Evolutionary conservation across 2,329 filamentous ascomycete genomes (phyloP).

Genomic region (Cadophora gregata): DNA sequence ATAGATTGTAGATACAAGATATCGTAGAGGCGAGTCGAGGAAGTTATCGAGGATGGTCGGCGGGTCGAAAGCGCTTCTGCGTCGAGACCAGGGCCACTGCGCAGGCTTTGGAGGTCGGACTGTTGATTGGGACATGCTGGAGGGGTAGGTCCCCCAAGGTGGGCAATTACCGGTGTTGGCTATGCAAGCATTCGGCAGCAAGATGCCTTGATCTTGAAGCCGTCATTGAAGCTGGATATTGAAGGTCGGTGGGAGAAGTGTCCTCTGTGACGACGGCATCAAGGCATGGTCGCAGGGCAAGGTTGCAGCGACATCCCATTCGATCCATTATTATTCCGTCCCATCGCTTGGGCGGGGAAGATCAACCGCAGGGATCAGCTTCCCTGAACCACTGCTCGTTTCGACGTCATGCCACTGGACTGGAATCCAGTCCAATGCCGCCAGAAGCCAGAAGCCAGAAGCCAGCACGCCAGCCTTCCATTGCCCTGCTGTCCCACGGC

Average conservation of each 20-base stretch:
- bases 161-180: not conserved
- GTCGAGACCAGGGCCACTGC: slow-evolving; percentile 42
- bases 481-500: slow-evolving; percentile 6
- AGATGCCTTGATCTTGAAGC: slow-evolving; percentile 7
- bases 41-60: slow-evolving; percentile 63
- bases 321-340: too few relatives aligned
- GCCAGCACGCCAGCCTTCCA: not conserved
- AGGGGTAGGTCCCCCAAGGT: not conserved
- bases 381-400: slow-evolving; percentile 4
- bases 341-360: slow-evolving; percentile 16
- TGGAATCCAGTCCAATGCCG: not conserved
- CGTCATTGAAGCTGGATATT: not conserved
- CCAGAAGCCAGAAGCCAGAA: too few relatives aligned
- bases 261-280: not conserved
- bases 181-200: not conserved
- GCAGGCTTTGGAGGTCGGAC: slow-evolving; percentile 1
- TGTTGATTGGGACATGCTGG: slow-evolving; percentile 14
- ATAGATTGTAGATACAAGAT: slow-evolving; percentile 67
- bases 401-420: not conserved
- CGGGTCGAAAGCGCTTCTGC: slow-evolving; percentile 40
- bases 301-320: not conserved
- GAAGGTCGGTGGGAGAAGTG: not conserved
- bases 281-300: too few relatives aligned
- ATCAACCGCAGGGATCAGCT: slow-evolving; percentile 28
- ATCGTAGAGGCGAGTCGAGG: slow-evolving; percentile 71